Evolutionary conservation across 495 filamentous ascomycete species (phyloP).

Genomic region (Xylaria telfairii): DNA sequence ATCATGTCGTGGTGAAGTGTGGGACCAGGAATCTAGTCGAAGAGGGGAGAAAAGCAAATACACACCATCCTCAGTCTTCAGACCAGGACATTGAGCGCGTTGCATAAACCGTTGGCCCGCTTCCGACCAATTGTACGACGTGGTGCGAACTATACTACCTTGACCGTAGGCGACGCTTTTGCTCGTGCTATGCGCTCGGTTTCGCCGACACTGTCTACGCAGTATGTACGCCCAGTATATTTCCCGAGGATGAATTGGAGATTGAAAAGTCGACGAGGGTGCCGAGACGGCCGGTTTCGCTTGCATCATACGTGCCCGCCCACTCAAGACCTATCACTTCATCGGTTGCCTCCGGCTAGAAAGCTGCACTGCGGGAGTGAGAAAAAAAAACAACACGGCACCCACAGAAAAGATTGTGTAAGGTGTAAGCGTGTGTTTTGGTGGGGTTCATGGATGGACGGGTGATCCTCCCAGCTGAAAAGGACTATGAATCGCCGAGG

Average conservation of each 20-base stretch:
- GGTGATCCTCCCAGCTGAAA: slow-evolving; percentile 21
- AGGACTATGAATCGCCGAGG: slow-evolving; percentile 11
- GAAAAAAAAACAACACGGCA: not conserved
- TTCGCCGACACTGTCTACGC: slow-evolving; percentile 18
- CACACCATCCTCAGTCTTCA: not conserved
- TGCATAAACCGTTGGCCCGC: not conserved
- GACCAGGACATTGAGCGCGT: not conserved
- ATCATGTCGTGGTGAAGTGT: not conserved
- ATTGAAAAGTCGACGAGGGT: not conserved
- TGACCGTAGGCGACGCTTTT: not conserved
- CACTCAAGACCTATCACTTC: not conserved
- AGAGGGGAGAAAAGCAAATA: not conserved
- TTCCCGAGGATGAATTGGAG: not conserved
- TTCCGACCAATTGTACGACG: not conserved
- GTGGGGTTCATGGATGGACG: slow-evolving; percentile 12
- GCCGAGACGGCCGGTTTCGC: not conserved
- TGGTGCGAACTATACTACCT: not conserved
- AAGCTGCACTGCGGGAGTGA: not conserved
- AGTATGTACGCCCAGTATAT: not conserved
- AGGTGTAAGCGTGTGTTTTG: not conserved
- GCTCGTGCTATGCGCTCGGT: slow-evolving; percentile 11
- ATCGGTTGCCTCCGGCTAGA: slow-evolving; percentile 21
- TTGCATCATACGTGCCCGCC: not conserved
- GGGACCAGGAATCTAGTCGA: not conserved
- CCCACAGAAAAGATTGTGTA: slow-evolving; percentile 7